A percentile compares a stretch with the other conserved stretches of the same genome.
Conservation (phyloP, 164 flowering plant species). For the Vitis cinerea region DNA sequence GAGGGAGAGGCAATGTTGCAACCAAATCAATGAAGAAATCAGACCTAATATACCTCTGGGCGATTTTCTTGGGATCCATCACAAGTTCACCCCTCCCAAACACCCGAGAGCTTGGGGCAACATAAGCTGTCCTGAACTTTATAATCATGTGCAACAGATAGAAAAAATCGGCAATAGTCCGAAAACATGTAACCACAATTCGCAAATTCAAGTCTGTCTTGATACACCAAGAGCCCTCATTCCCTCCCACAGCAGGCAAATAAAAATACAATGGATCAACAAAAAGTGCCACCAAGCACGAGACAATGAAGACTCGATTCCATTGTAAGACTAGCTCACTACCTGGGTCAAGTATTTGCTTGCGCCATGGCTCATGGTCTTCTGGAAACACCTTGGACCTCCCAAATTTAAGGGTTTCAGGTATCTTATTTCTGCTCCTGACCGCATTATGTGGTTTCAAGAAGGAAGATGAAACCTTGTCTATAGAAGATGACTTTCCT, state of each 20-base stretch:
- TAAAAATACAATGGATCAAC: slow-evolving; percentile 84
- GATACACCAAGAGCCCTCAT: slow-evolving; percentile 37
- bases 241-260: slow-evolving; percentile 57
- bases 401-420: slow-evolving; percentile 31
- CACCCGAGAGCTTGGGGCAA: slow-evolving; percentile 71
- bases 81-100: slow-evolving; percentile 95
- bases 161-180: slow-evolving; percentile 71
- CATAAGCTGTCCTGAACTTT: slow-evolving; percentile 77
- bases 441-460: slow-evolving; percentile 27
- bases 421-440: slow-evolving; percentile 24
- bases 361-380: slow-evolving; percentile 50
- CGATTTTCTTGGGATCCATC: slow-evolving; percentile 75
- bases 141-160: slow-evolving; percentile 64
- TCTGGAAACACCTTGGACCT: slow-evolving; percentile 50
- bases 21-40: slow-evolving; percentile 73
- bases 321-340: slow-evolving; percentile 69
- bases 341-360: slow-evolving; percentile 76
- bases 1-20: slow-evolving; percentile 86
- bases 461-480: slow-evolving; percentile 35
- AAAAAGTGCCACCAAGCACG: slow-evolving; percentile 83
- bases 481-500: slow-evolving; percentile 35
- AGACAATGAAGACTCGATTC: slow-evolving; percentile 71
- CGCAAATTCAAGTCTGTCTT: slow-evolving; percentile 58
- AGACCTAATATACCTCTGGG: slow-evolving; percentile 60
- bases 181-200: slow-evolving; percentile 61